Conservation (phyloP, 2,329 filamentous ascomycete species). For the Diaporthe ampelina region DNA sequence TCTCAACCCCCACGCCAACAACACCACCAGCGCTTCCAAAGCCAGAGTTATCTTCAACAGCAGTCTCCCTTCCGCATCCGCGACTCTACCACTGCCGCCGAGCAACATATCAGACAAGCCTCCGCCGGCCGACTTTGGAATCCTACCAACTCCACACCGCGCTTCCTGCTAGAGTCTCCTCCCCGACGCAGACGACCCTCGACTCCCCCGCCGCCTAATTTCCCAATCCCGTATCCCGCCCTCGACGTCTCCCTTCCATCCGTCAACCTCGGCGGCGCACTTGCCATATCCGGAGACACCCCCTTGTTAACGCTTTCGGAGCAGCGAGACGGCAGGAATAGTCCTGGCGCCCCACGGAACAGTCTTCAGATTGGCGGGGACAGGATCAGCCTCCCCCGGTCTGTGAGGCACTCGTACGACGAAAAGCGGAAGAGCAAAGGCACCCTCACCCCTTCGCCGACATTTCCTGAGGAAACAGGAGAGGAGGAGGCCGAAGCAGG, state of each 20-base stretch:
- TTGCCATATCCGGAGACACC: conserved; percentile 60
- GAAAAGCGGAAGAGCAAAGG: conserved; percentile 54
- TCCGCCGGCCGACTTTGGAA: conserved; percentile 71
- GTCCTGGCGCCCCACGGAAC: conserved; percentile 58
- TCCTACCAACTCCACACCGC: conserved; percentile 71
- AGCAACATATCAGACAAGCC: conserved; percentile 55
- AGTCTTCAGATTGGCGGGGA: conserved; percentile 66
- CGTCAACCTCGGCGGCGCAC: conserved; percentile 54
- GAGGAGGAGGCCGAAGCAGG: conserved; percentile 42
- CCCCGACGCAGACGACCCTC: conserved; percentile 62
- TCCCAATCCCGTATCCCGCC: conserved; percentile 63
- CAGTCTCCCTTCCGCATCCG: conserved; percentile 62
- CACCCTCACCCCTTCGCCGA: conserved; percentile 50
- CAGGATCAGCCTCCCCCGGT: conserved; percentile 67
- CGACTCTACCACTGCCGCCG: conserved; percentile 46
- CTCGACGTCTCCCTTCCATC: conserved; percentile 55
- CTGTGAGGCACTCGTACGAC: conserved; percentile 68
- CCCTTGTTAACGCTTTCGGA: conserved; percentile 67
- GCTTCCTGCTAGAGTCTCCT: conserved; percentile 50
- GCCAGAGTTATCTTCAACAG: conserved; percentile 42
- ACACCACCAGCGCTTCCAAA: conserved; percentile 43
- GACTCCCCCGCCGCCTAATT: conserved; percentile 63
- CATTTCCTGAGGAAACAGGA: conserved; percentile 42
- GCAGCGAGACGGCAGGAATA: conserved; percentile 59
- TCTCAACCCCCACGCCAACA: conserved; percentile 42